phyloP scores from a whole-genome alignment of 2,329 filamentous ascomycete species.

The Scedosporium boydii region DNA sequence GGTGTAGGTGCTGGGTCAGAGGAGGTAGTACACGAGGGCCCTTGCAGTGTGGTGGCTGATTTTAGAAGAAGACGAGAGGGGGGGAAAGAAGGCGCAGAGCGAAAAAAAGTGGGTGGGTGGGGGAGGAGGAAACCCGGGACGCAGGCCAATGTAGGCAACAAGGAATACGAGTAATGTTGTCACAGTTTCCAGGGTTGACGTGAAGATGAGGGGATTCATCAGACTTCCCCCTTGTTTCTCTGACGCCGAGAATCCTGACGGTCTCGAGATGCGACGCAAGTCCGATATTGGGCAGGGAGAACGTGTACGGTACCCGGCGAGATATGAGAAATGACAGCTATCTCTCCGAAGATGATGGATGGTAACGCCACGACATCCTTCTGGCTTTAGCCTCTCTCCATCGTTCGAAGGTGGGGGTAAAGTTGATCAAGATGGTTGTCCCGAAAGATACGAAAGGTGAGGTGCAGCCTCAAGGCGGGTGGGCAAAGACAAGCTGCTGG shows the following conservation, averaged over 20 bases:
- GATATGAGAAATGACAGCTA: conserved; percentile 2
- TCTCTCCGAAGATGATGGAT: neutral
- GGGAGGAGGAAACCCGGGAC: no score
- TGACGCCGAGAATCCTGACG: neutral
- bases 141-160: no score
- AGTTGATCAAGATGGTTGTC: neutral
- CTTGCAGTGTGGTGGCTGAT: conserved; percentile 5
- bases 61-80: neutral
- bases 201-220: no score
- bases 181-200: no score
- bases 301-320: neutral
- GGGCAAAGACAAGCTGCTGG: neutral
- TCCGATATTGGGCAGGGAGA: neutral
- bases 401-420: neutral
- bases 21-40: conserved; percentile 1
- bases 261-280: neutral
- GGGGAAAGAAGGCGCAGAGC: neutral
- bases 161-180: no score
- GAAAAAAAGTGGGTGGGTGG: neutral
- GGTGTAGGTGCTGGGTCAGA: neutral
- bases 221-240: no score
- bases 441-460: neutral
- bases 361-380: neutral
- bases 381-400: neutral
- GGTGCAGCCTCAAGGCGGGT: neutral